Base-by-base conservation (phyloP, 1,284 basidiomycete species). In the Ganoderma resinaceum region DNA sequence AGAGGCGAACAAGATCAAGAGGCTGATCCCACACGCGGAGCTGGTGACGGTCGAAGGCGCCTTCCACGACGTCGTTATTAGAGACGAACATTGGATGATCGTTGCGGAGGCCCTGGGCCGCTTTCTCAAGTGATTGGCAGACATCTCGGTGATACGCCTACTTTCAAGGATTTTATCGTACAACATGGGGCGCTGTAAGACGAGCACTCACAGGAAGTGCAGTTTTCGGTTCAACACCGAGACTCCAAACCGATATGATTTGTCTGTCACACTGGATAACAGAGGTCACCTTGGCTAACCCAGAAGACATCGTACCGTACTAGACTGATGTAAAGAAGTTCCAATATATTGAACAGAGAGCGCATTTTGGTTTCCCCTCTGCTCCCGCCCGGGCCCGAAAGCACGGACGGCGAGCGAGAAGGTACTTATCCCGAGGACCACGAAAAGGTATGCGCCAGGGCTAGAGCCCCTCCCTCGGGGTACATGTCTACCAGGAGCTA, bases 11-110 rank as follows among this genome's bases (percentile, higher is more conserved):
- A 81, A 82, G 66, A 90, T 92, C 46, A 81, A 85, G 52, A 74
- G 74, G 5, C 82, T 88, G 6, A 79, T 93, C 12, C 87, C 90
- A 16, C 76, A 81, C 20, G 82, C 89, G 5, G 80, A 84, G 65
- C 74, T 92, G 7, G 79, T 90, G n/a, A 87, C 83, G 2, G 80
- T 93, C 26, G 80, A 86, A 23, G 87, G 84, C 42, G 91, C 84
- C 0, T 83, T 83, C 7, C 91, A 93, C 71, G 71, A 74, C 46
- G 35, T 77, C 3, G 69, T 75, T 14, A 6, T 73, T 23, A 87
- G 91, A 74, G 74, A 92, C 12, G 89, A 83, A 35, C 86, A 90
- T 74, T 81, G 86, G 29, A 77, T 81, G 11, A 75, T 81, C 62
- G 85, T 89, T 57, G 80, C 78, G 35, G 72, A 79, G 18, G 81